A percentile compares a stretch with the other conserved stretches of the same genome.
Evolutionary conservation across 2,329 filamentous ascomycete species (phyloP).

Genomic region (Leptographium lundbergii): DNA sequence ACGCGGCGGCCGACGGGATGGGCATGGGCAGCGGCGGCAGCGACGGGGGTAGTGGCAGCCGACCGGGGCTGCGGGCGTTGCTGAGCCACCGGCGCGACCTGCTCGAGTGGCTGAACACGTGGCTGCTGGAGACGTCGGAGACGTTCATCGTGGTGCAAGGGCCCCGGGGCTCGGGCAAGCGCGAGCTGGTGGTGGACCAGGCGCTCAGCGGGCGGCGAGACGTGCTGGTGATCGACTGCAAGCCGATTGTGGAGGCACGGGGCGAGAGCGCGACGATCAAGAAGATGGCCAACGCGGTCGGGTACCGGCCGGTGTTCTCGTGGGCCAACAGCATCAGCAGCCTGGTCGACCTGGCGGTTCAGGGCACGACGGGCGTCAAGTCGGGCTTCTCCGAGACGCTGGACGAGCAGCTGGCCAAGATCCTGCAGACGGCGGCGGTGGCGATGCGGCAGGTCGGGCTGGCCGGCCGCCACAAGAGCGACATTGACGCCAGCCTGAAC

Average conservation of each 20-base stretch:
- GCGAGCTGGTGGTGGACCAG: conserved; percentile 75
- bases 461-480: conserved; percentile 53
- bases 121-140: conserved; percentile 77
- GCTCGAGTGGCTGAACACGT: conserved; percentile 70
- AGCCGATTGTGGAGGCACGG: conserved; percentile 78
- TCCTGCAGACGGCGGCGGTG: conserved; percentile 68
- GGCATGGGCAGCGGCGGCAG: conserved; percentile 42
- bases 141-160: conserved; percentile 93
- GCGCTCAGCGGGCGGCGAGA: conserved; percentile 64
- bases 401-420: conserved; percentile 80
- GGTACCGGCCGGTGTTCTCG: conserved; percentile 86
- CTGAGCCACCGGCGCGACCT: conserved; percentile 78
- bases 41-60: conserved; percentile 17
- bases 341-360: conserved; percentile 81
- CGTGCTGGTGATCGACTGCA: conserved; percentile 82
- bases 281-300: conserved; percentile 68
- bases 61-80: conserved; percentile 55
- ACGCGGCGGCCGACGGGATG: conserved; percentile 41
- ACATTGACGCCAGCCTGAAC: conserved; percentile 37
- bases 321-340: conserved; percentile 95
- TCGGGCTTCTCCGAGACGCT: conserved; percentile 88
- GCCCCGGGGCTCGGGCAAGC: conserved; percentile 81
- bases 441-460: conserved; percentile 71
- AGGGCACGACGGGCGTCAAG: conserved; percentile 88
- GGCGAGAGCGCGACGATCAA: conserved; percentile 80